These are phyloP conservation scores for Pulveroboletus sp. DNA, from an alignment of 768 basidiomycete species.

Conservation along the genomic window DNA sequence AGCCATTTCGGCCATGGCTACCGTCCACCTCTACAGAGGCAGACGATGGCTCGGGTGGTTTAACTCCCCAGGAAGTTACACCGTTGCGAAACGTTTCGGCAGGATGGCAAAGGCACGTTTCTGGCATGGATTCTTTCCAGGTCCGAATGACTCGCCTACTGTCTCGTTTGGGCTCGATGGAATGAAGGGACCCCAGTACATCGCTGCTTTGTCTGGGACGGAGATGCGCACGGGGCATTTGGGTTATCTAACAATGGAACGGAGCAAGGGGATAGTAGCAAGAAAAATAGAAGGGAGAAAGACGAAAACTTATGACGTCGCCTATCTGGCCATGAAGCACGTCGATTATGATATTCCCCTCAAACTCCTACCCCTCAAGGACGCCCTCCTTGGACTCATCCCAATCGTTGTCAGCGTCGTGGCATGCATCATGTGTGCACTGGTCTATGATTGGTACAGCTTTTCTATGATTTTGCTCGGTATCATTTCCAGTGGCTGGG, in stretches of 20 bases:
- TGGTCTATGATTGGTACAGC: slow-evolving; percentile 27
- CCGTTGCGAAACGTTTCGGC: slow-evolving; percentile 30
- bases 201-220: slow-evolving; percentile 29
- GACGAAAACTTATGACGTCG: slow-evolving; percentile 10
- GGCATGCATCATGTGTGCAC: slow-evolving; percentile 22
- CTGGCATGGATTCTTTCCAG: slow-evolving; percentile 33
- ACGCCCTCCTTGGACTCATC: slow-evolving; percentile 15
- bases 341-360: slow-evolving; percentile 2
- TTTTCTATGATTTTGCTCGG: slow-evolving; percentile 32
- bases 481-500: slow-evolving; percentile 28
- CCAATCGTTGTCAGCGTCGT: slow-evolving; percentile 23
- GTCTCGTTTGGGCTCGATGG: slow-evolving; percentile 29
- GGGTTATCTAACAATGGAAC: slow-evolving; percentile 22
- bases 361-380: not conserved
- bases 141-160: slow-evolving; percentile 21
- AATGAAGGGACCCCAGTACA: slow-evolving; percentile 26
- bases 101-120: slow-evolving; percentile 27
- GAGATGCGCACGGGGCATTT: slow-evolving; percentile 26
- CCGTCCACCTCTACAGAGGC: slow-evolving; percentile 28
- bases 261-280: not conserved
- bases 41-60: slow-evolving; percentile 34
- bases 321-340: slow-evolving; percentile 18
- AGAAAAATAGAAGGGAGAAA: not conserved
- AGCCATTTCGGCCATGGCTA: slow-evolving; percentile 33
- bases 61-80: slow-evolving; percentile 34